Evolutionary conservation across 225 moss, liverwort and hornwort species (phyloP), one percentile per base, ranked within the genome.

Genomic region (Rhytidiadelphus loreus): DNA sequence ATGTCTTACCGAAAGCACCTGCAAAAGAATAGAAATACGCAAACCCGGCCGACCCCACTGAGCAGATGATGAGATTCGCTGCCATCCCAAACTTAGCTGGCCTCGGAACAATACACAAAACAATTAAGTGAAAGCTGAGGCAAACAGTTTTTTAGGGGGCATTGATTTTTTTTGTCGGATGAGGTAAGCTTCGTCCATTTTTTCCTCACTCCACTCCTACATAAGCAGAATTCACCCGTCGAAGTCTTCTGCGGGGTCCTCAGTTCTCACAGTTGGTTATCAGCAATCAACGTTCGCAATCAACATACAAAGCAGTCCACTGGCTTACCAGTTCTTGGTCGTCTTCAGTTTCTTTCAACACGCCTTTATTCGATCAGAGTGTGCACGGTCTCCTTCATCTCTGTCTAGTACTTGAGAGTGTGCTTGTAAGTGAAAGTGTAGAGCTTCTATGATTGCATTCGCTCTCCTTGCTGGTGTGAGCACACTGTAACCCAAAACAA

Each of bases 141-240:
- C 25, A 55, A 61, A 25, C 19, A 62, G 33, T 30, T 59, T 64
- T 23, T n/a, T 39, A 39, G 19, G 35, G 2, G 16, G 83, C 37
- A 50, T 83, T 66, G 52, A 19, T 85, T 69, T 60, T 82, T 65
- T 72, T 43, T 39, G 46, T 48, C 24, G 43, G 41, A 41, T 37
- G 70, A 63, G 82, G 91, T 91, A 58, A 91, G 86, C 86, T 91
- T 91, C 89, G 63, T 18, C 10, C 24, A 58, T 63, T 41, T 64
- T 83, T 91, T 91, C 91, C 64, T 65, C 43, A 60, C 41, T 16
- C 30, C 13, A 21, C 37, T 25, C 24, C 52, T 8, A 29, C 60
- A 46, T 87, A 84, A 44, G 7, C 87, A 70, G 52, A 77, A 70
- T n/a, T 50, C 19, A 20, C 29, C 10, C 17, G 35, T 46, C 76